Base-by-base conservation (phyloP, 768 basidiomycete species). In the Suillus lakei region DNA sequence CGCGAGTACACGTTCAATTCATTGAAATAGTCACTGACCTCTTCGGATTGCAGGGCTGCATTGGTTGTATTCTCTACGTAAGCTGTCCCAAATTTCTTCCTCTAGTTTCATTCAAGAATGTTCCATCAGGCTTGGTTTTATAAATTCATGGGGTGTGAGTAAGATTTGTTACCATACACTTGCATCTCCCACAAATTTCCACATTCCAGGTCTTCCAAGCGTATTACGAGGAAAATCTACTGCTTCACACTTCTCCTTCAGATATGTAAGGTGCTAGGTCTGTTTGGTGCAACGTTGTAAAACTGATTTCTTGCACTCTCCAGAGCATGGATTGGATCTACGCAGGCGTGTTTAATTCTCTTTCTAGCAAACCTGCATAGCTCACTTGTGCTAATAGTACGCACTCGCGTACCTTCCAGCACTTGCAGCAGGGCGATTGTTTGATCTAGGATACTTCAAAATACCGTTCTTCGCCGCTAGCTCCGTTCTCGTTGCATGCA, bases 271-370 rank as follows among this genome's bases (percentile, higher is more conserved):
- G 83, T 21, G 38, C 5, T 13, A 41, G 1, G 18, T 13, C 28
- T 13, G 18, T 28, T 38, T 13, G 28, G 21, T 59, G 38, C 39
- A 21, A 15, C 16, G 2, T 15, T 12, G 1, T 34, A 53, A 18
- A 13, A 41, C 16, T 26, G n/a, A 26, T 23, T 4, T 28, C 30
- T 34, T 53, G 18, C 18, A 21, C 6, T 63, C 58, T 21, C 30
- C 66, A 92, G 91, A 55, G 86, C 91, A 53, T 93, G 91, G 91
- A 93, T 93, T 43, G 91, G 92, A 6, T 93, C 91, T 1, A 78
- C 89, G 21, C 91, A 92, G 79, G 91, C 86, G 46, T 8, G 71
- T 66, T 32, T 66, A 30, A 8, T 21, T 59, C 43, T 13, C 1
- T 48, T 48, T 48, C 54, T 43, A 28, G 43, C 46, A 44, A 62